Evolutionary conservation across 1,139 yeast species (phyloP).

Genomic region (Candida sanyaensis): DNA sequence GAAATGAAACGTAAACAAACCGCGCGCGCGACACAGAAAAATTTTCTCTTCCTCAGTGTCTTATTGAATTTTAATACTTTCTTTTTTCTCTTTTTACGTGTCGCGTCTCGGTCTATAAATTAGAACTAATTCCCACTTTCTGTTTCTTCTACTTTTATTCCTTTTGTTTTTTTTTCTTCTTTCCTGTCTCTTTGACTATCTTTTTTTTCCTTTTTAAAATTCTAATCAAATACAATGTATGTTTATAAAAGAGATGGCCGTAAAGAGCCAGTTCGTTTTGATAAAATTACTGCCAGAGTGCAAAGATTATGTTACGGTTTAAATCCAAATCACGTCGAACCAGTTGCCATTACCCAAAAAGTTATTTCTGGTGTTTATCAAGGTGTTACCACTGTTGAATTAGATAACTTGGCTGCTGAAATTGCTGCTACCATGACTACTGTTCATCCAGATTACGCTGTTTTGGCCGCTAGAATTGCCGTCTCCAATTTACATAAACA

Average conservation of each 20-base stretch:
- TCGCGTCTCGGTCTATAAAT: constrained; percentile 5
- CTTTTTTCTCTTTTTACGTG: constrained; percentile 1
- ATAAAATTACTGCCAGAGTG: constrained; percentile 56
- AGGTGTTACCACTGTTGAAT: constrained; percentile 93
- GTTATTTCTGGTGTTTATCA: constrained; percentile 91
- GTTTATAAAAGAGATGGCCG: constrained; percentile 72
- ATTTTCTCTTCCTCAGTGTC: neutral
- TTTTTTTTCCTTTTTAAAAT: constrained; percentile 2
- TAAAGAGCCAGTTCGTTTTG: constrained; percentile 83
- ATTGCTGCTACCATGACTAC: constrained; percentile 98
- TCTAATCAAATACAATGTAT: constrained; percentile 33
- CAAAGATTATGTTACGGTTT: constrained; percentile 73
- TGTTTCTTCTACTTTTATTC: neutral
- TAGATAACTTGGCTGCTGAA: constrained; percentile 93
- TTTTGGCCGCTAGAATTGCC: constrained; percentile 92
- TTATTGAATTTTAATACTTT: neutral
- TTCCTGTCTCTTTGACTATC: constrained; percentile 3
- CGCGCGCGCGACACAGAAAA: constrained; percentile 1
- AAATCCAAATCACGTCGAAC: constrained; percentile 81
- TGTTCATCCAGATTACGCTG: constrained; percentile 93
- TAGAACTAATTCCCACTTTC: neutral
- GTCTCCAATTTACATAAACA: constrained; percentile 90
- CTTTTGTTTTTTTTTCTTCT: constrained; percentile 1
- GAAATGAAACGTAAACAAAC: constrained; percentile 5
- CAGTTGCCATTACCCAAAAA: constrained; percentile 86